phyloP scores from a whole-genome alignment of 2,329 filamentous ascomycete genomes.

The Trichoderma sp. region DNA sequence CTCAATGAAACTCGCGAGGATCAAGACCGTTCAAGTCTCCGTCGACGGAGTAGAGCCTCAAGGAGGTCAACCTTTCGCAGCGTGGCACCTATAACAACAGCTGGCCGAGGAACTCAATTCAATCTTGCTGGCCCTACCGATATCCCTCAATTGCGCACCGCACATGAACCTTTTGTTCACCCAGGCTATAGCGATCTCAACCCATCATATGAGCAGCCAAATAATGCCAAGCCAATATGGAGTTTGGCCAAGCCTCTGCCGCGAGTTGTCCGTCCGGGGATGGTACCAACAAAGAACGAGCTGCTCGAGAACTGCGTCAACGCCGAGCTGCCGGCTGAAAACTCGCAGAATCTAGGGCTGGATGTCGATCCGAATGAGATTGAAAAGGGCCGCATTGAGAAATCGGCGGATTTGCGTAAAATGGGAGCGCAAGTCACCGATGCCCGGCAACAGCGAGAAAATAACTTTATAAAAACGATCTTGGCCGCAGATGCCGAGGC shows the following conservation, averaged over 20 bases:
- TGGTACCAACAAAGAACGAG: constrained; percentile 7
- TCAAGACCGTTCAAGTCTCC: neutral
- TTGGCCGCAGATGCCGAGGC: neutral
- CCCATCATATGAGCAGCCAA: neutral
- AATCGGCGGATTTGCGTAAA: neutral
- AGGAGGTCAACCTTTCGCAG: constrained; percentile 3
- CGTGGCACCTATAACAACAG: neutral
- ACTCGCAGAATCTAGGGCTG: constrained; percentile 4
- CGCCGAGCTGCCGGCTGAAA: neutral
- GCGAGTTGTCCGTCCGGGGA: constrained; percentile 5
- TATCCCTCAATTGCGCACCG: neutral
- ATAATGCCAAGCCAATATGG: constrained; percentile 7
- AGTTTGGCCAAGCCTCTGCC: constrained; percentile 5
- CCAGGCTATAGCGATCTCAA: neutral
- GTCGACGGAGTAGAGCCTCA: constrained; percentile 5
- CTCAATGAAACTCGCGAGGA: neutral
- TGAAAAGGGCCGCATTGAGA: constrained; percentile 9
- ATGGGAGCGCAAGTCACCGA: constrained; percentile 6
- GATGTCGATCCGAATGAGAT: constrained; percentile 5
- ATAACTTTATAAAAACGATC: neutral
- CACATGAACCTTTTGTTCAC: neutral
- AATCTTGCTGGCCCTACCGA: neutral
- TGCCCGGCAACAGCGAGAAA: neutral
- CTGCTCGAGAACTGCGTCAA: neutral
- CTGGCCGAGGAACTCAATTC: neutral